A percentile compares a stretch with the other conserved stretches of the same genome.
Evolutionary conservation across 192 early-diverging fungal species (phyloP).

Genomic region (Entomortierella parvispora): DNA sequence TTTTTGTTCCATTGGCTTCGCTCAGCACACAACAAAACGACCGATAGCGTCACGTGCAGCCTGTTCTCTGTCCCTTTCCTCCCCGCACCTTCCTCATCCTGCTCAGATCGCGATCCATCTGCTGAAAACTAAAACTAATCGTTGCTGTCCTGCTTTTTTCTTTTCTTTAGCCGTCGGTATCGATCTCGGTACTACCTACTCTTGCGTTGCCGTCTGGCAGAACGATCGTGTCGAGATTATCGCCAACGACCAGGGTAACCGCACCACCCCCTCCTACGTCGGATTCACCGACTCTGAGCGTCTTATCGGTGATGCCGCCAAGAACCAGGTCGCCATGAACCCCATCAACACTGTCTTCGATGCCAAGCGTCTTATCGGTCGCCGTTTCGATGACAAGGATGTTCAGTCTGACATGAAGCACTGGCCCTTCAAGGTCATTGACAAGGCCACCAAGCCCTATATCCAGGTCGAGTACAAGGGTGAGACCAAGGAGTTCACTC

Average conservation of each 20-base stretch:
- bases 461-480: constrained; percentile 97
- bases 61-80: background rate
- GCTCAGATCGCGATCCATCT: background rate
- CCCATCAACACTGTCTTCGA: constrained; percentile 98
- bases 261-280: constrained; percentile 98
- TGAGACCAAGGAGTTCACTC: constrained; percentile 95
- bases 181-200: constrained; percentile 98
- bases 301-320: constrained; percentile 98
- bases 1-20: constrained; percentile 49
- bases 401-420: constrained; percentile 99
- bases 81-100: no score
- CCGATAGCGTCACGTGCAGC: background rate
- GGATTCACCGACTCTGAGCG: constrained; percentile 97
- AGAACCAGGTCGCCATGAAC: constrained; percentile 99
- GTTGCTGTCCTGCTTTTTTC: background rate
- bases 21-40: no score
- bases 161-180: constrained; percentile 82
- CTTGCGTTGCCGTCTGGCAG: constrained; percentile 86
- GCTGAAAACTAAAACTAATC: constrained; percentile 1
- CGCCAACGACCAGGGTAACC: constrained; percentile 99
- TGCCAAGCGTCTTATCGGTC: constrained; percentile 99
- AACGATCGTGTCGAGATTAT: constrained; percentile 93
- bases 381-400: constrained; percentile 89
- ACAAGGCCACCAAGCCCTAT: constrained; percentile 87
- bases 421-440: constrained; percentile 96